phyloP scores from a whole-genome alignment of 179 eudicot genomes.

The Vitellaria paradoxa region DNA sequence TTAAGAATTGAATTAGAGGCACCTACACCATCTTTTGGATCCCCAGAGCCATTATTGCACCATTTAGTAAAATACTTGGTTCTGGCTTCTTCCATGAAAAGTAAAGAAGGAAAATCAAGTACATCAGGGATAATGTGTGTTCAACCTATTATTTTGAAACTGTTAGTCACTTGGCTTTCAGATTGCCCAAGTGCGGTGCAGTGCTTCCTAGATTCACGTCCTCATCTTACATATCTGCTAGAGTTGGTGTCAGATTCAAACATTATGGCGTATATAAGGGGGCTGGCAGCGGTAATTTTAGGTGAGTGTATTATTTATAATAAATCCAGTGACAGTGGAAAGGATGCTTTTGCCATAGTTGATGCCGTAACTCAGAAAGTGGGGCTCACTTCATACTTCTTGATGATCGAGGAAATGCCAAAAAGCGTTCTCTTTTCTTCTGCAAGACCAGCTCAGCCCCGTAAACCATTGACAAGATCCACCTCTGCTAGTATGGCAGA shows the following conservation, averaged over 20 bases:
- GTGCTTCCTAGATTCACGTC: slow-evolving; percentile 85
- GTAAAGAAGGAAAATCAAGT: slow-evolving; percentile 60
- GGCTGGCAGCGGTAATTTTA: slow-evolving; percentile 76
- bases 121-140: slow-evolving; percentile 38
- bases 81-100: slow-evolving; percentile 76
- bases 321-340: slow-evolving; percentile 54
- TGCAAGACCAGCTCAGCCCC: slow-evolving; percentile 48
- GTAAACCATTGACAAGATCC: slow-evolving; percentile 66
- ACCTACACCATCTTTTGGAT: slow-evolving; percentile 59
- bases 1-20: slow-evolving; percentile 73
- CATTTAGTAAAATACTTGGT: slow-evolving; percentile 93
- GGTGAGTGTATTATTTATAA: slow-evolving; percentile 86
- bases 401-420: slow-evolving; percentile 86
- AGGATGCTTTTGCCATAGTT: slow-evolving; percentile 67
- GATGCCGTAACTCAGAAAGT: slow-evolving; percentile 85
- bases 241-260: slow-evolving; percentile 69
- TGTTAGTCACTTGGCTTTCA: slow-evolving; percentile 78
- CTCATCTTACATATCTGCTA: slow-evolving; percentile 78
- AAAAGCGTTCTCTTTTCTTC: slow-evolving; percentile 62
- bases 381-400: slow-evolving; percentile 76
- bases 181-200: slow-evolving; percentile 80
- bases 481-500: slow-evolving; percentile 81
- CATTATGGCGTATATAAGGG: slow-evolving; percentile 51
- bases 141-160: slow-evolving; percentile 75
- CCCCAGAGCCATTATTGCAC: slow-evolving; percentile 87